phyloP scores from a whole-genome alignment of 2,329 filamentous ascomycete genomes.

The Fusarium brachygibbosum region DNA sequence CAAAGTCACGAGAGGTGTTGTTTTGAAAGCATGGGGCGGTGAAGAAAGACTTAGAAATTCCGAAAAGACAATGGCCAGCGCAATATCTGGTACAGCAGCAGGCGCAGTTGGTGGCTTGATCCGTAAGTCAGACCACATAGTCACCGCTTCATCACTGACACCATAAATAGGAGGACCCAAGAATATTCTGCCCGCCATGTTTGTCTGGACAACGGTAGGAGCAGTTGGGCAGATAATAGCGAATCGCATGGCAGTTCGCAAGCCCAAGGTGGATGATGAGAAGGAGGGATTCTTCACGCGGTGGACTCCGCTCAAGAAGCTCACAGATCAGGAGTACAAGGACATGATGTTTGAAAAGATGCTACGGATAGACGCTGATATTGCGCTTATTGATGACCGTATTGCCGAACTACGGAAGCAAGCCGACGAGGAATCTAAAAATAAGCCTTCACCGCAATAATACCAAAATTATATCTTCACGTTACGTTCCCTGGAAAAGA shows the following conservation, averaged over 20 bases:
- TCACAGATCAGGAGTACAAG: conserved; percentile 81
- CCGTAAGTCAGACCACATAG: conserved; percentile 57
- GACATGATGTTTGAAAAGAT: conserved; percentile 78
- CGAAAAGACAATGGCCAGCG: conserved; percentile 76
- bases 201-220: conserved; percentile 62
- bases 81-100: conserved; percentile 77
- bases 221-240: conserved; percentile 57
- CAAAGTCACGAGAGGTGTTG: conserved; percentile 63
- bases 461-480: neutral
- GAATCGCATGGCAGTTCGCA: conserved; percentile 50
- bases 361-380: conserved; percentile 79
- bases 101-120: conserved; percentile 70
- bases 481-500: neutral
- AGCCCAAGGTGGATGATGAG: conserved; percentile 56
- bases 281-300: conserved; percentile 66
- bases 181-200: conserved; percentile 65
- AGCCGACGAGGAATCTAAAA: conserved; percentile 20
- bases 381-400: conserved; percentile 82
- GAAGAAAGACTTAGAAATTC: conserved; percentile 66
- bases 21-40: conserved; percentile 63
- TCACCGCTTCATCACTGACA: conserved; percentile 32
- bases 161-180: conserved; percentile 61
- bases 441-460: conserved; percentile 23
- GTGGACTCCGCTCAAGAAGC: conserved; percentile 78
- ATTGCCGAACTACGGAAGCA: conserved; percentile 62